Evolutionary conservation across 148 eudicot species (phyloP), one percentile per base, ranked within the genome.

Genomic region (Cornus florida): DNA sequence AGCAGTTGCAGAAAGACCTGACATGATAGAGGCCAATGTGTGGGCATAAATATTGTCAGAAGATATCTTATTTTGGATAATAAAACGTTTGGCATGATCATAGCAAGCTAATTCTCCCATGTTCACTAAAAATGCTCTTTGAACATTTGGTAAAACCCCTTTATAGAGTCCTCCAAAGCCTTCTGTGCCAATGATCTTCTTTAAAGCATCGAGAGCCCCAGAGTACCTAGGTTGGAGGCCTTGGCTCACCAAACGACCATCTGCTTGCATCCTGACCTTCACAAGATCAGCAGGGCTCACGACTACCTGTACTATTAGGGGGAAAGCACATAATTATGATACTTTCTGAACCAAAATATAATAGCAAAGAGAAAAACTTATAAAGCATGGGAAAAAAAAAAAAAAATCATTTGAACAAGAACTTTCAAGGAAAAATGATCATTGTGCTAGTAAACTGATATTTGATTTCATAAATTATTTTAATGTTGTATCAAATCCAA

Each of bases 261-360:
- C 95, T 8, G 95, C 98, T 91, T 94, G 98, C 97, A 94, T 87
- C 80, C 98, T 88, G 32, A 94, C 97, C 78, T 94, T 94, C 41
- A 92, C 89, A 38, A 94, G 90, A 87, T 94, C 97, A 82, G 98
- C 98, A 67, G 98, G 98, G 88, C 98, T 94, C 43, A 95, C 92
- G 64, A 92, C 83, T 72, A 92, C 86, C 95, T 92, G 93, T 57
- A 80, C 77, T 76, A 82, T 81, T 86, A 86, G 67, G 74, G 74
- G 56, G 71, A 46, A 80, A 71, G 80, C 69, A 65, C 69, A 60
- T 20, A 69, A 48, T 80, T 43, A 70, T n/a, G 32, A 70, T 71
- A 56, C 22, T 6, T 32, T 28, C 66, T 62, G 35, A 76, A 32
- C 35, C 9, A 19, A 28, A 28, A 4, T 20, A 53, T n/a, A 69